A percentile compares a stretch with the other conserved stretches of the same genome.
These are phyloP conservation scores for Verbena officinalis DNA, from an alignment of 257 asterid species.

Conservation along the genomic window DNA sequence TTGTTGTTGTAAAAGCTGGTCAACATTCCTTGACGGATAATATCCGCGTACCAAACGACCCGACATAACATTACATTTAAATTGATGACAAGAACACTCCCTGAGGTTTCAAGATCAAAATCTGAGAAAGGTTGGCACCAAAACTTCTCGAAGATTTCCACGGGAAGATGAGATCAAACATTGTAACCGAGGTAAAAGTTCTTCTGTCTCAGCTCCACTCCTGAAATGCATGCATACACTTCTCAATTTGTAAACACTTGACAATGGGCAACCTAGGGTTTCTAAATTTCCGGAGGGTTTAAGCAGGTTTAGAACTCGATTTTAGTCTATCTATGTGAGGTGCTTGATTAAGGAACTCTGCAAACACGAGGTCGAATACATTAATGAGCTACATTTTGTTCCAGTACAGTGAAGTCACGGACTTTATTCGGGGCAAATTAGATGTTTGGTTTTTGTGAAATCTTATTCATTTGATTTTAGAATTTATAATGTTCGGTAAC, in stretches of 20 bases:
- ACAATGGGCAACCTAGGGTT: slow-evolving; percentile 35
- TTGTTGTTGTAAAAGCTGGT: too few relatives aligned
- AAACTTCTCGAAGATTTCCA: slow-evolving; percentile 43
- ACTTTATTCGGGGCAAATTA: neutral
- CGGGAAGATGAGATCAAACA: slow-evolving; percentile 70
- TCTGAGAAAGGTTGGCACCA: slow-evolving; percentile 31
- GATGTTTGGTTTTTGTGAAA: neutral
- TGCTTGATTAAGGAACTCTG: neutral
- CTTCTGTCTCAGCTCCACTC: slow-evolving; percentile 13
- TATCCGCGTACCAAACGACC: slow-evolving; percentile 28
- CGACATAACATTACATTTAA: slow-evolving; percentile 14
- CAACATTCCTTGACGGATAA: too few relatives aligned
- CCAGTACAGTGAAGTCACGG: neutral
- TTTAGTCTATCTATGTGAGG: neutral
- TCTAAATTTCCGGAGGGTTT: slow-evolving; percentile 27
- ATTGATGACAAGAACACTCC: neutral
- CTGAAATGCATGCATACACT: slow-evolving; percentile 19
- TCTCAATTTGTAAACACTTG: neutral
- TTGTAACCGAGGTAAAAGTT: slow-evolving; percentile 77
- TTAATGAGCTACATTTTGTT: slow-evolving; percentile 19
- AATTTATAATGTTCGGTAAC: neutral
- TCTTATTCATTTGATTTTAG: slow-evolving; percentile 3
- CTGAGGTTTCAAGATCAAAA: slow-evolving; percentile 21
- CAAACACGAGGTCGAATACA: neutral
- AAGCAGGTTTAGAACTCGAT: slow-evolving; percentile 23